These are phyloP conservation scores for Talaromyces sp. DNA, from an alignment of 2,329 filamentous ascomycete species.

Conservation along the genomic window DNA sequence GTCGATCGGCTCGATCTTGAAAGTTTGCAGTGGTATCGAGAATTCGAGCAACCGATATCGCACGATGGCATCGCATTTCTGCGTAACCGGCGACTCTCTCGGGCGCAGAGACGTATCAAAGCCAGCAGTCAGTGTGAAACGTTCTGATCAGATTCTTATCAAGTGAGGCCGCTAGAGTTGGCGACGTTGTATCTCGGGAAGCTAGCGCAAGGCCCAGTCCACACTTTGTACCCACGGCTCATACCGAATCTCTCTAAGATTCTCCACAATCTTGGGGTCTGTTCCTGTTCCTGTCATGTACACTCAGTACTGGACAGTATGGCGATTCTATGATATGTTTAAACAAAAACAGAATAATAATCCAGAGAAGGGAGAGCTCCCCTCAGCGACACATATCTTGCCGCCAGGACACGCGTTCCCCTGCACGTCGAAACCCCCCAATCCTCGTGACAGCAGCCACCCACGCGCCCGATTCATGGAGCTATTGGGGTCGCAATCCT, in stretches of 20 bases:
- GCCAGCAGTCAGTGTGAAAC: background rate
- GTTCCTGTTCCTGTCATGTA: background rate
- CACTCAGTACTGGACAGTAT: too few relatives aligned
- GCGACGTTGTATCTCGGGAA: background rate
- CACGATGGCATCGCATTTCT: background rate
- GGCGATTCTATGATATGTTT: background rate
- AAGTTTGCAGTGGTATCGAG: background rate
- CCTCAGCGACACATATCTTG: background rate
- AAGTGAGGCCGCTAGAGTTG: background rate
- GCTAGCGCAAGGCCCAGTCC: background rate
- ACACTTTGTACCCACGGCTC: background rate
- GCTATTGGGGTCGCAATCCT: background rate
- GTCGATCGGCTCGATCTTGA: background rate
- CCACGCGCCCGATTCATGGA: background rate
- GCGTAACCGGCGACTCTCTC: background rate
- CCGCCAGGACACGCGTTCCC: background rate
- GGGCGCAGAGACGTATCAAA: background rate
- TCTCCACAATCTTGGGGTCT: background rate
- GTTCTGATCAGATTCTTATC: background rate
- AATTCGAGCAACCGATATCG: background rate
- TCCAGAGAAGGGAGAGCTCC: background rate
- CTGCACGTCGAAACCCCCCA: background rate
- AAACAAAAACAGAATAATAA: background rate
- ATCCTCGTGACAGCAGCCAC: background rate
- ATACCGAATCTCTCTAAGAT: background rate